phyloP scores from a whole-genome alignment of 2,329 filamentous ascomycete species.

The Epichloe sibirici region DNA sequence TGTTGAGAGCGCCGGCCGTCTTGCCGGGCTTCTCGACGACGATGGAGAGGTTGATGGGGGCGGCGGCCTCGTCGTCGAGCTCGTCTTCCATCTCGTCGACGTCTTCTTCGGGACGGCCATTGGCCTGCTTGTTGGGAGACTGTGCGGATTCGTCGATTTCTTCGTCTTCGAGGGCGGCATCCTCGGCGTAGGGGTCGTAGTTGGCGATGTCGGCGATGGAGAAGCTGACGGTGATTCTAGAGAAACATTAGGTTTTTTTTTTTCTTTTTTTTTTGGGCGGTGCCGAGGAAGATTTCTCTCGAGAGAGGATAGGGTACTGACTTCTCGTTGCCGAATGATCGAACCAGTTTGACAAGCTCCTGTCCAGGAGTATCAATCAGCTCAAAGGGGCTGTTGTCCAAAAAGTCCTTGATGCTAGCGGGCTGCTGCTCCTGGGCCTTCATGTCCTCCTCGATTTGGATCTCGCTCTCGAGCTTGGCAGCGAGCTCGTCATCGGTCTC shows the following conservation, averaged over 20 bases:
- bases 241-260: neutral
- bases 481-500: slow-evolving; percentile 68
- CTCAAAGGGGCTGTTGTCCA: slow-evolving; percentile 76
- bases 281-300: neutral
- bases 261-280: neutral
- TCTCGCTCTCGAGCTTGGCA: slow-evolving; percentile 74
- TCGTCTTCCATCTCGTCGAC: slow-evolving; percentile 33
- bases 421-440: slow-evolving; percentile 60
- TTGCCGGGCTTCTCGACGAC: slow-evolving; percentile 78
- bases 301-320: slow-evolving; percentile 28
- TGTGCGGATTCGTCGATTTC: slow-evolving; percentile 31
- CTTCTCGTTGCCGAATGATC: slow-evolving; percentile 81
- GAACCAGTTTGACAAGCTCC: slow-evolving; percentile 76
- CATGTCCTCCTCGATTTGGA: slow-evolving; percentile 73
- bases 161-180: slow-evolving; percentile 27
- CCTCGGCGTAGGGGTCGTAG: slow-evolving; percentile 27
- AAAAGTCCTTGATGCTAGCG: slow-evolving; percentile 72
- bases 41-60: slow-evolving; percentile 75
- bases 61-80: slow-evolving; percentile 43
- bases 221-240: slow-evolving; percentile 32
- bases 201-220: slow-evolving; percentile 29
- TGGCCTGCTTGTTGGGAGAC: slow-evolving; percentile 43
- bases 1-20: slow-evolving; percentile 58
- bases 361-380: slow-evolving; percentile 70
- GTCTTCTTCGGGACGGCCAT: slow-evolving; percentile 37